Base-by-base conservation (phyloP, 2,329 filamentous ascomycete genomes). In the Tetracladium maxilliforme region DNA sequence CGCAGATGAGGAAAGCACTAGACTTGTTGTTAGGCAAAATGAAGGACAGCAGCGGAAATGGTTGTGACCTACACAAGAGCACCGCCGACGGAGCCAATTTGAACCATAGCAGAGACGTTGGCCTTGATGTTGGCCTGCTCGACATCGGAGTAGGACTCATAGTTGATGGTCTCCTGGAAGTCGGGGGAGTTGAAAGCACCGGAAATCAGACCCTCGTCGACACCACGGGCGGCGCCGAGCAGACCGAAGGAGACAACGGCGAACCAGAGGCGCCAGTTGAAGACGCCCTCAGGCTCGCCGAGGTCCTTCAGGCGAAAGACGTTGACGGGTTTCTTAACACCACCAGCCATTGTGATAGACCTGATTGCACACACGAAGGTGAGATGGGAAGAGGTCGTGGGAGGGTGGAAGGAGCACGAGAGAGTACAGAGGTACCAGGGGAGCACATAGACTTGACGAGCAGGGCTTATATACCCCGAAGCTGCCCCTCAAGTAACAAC, bases 101-200 rank as follows among this genome's bases (percentile, higher is more conserved):
- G 79, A 0, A 86, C 79, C 79, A 86, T 86, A 23, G 75, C 67
- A 3, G 77, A 76, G 28, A 86, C 76, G 46, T 86, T 86, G 37
- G 65, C 71, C 49, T 78, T 71, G 51, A 76, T 72, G 44, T 79
- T 71, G 32, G 75, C 71, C 41, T 64, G 55, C 23, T 67, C 58
- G 4, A 60, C 52, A 0, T 48, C 38, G 22, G 48, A 54, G 39
- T 72, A 70, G 3, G 56, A 52, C 6, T 55, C 49, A 32, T 71
- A 68, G 35, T 68, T 40, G 42, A 80, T 75, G 17, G 57, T 58
- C 1, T 45, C 35, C 36, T 73, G 61, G 44, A 81, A 81, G 25
- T 72, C 57, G 33, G 61, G 55, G n/a, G 70, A 70, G 41, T 70
- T 67, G 47, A 79, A 72, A 10, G 75, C 74, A 2, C 76, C 77